Conservation (phyloP, 306 rosid genomes). For the Cucumis hystrix region DNA sequence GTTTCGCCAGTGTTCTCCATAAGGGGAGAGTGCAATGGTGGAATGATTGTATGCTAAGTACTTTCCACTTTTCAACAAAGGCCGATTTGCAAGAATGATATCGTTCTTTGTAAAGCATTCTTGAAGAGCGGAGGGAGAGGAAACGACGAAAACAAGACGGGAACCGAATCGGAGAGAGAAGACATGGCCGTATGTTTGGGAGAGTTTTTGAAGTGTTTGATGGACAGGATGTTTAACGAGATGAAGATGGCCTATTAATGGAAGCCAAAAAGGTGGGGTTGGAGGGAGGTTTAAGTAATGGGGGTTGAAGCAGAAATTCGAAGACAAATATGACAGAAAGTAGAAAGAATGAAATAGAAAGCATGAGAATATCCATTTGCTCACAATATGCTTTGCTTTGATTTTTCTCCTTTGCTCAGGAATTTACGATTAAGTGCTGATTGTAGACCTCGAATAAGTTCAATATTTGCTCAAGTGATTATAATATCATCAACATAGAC, state of each 20-base stretch:
- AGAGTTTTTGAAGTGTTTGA: neutral
- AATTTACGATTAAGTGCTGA: no score
- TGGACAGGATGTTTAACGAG: neutral
- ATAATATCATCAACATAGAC: no score
- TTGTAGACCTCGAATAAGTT: no score
- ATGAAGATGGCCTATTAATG: neutral
- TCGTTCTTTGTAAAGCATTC: neutral
- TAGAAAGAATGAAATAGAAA: neutral
- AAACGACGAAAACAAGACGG: neutral
- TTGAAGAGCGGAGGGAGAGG: neutral
- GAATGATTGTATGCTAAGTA: neutral
- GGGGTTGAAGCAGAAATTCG: neutral
- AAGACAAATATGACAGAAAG: neutral
- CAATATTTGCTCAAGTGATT: no score
- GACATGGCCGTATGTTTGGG: neutral
- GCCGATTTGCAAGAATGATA: neutral
- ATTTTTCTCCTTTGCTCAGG: no score
- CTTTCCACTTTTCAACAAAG: no score
- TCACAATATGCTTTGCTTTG: no score
- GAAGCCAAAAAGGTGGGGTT: neutral
- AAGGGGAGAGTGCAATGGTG: no score
- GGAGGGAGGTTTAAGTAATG: neutral
- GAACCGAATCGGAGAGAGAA: neutral
- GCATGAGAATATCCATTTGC: no score
- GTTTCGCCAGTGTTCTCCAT: no score